Percentiles rank a stretch among this genome's conserved stretches.
Evolutionary conservation across 768 basidiomycete species (phyloP).

Genomic region (Xerocomellus amylosporus): DNA sequence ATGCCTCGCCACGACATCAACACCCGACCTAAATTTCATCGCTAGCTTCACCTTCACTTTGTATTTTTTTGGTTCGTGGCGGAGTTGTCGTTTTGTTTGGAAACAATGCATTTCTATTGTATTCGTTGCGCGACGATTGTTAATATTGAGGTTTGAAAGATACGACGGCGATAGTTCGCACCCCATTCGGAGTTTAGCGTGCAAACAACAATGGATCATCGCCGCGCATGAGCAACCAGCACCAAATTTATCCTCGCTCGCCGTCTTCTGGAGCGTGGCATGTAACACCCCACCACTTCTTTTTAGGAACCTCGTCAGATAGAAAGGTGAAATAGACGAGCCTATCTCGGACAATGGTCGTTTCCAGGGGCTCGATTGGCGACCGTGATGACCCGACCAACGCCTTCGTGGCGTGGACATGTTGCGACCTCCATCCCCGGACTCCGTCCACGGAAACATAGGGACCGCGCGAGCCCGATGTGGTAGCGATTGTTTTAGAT

Average conservation of each 20-base stretch:
- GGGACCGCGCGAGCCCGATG: background rate
- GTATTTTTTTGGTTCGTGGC: slow-evolving; percentile 4
- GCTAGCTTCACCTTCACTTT: slow-evolving; percentile 2
- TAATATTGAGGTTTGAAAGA: background rate
- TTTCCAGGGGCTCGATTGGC: background rate
- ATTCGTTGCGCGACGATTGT: background rate
- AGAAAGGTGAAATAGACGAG: background rate
- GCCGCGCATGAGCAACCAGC: slow-evolving; percentile 2
- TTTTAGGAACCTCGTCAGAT: background rate
- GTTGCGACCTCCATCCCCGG: background rate
- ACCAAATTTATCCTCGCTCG: background rate
- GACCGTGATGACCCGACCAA: background rate
- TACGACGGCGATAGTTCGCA: slow-evolving; percentile 12
- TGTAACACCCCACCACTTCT: background rate
- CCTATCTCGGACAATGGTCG: background rate
- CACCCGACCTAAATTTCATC: background rate
- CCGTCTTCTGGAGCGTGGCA: background rate
- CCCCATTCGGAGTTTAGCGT: background rate
- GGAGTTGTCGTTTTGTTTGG: slow-evolving; percentile 20
- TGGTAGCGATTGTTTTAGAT: background rate
- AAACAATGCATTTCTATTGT: slow-evolving; percentile 5
- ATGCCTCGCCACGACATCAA: background rate
- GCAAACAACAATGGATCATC: background rate
- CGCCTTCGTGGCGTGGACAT: background rate
- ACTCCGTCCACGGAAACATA: background rate